phyloP scores from a whole-genome alignment of 2,329 filamentous ascomycete species.

The Xylariaceae sp. region DNA sequence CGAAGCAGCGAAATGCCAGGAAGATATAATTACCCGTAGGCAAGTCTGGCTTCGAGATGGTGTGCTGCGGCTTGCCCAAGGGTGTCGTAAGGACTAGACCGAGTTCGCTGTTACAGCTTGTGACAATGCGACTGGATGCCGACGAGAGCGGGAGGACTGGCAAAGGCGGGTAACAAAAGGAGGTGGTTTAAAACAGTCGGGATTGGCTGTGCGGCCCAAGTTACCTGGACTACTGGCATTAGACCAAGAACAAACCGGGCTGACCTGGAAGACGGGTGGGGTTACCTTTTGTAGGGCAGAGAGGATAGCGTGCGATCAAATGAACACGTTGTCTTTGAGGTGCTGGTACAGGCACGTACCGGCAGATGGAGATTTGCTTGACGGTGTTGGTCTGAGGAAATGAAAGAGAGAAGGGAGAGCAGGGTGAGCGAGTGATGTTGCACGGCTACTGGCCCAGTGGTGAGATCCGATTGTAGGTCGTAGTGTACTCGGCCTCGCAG shows the following conservation, averaged over 20 bases:
- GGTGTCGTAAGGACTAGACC: background rate
- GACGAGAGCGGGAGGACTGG: background rate
- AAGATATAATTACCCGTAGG: background rate
- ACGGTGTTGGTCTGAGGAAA: background rate
- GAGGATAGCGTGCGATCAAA: background rate
- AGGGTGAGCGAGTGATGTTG: background rate
- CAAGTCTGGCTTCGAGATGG: background rate
- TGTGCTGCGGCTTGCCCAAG: background rate
- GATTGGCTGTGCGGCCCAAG: background rate
- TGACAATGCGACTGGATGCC: background rate
- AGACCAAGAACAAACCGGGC: background rate
- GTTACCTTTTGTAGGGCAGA: background rate
- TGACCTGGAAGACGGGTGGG: background rate
- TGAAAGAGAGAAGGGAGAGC: background rate
- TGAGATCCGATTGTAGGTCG: no score
- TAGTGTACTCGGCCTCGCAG: no score
- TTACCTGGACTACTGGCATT: background rate
- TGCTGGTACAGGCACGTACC: background rate
- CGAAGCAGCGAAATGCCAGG: background rate
- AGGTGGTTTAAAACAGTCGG: background rate
- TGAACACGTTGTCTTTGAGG: constrained; percentile 10
- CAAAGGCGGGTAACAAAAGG: background rate
- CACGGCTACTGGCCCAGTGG: background rate
- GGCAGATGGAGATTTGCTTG: background rate
- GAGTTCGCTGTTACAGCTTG: constrained; percentile 4